Evolutionary conservation across 2,329 filamentous ascomycete species (phyloP).

Genomic region (Trichoderma arundinaceum): DNA sequence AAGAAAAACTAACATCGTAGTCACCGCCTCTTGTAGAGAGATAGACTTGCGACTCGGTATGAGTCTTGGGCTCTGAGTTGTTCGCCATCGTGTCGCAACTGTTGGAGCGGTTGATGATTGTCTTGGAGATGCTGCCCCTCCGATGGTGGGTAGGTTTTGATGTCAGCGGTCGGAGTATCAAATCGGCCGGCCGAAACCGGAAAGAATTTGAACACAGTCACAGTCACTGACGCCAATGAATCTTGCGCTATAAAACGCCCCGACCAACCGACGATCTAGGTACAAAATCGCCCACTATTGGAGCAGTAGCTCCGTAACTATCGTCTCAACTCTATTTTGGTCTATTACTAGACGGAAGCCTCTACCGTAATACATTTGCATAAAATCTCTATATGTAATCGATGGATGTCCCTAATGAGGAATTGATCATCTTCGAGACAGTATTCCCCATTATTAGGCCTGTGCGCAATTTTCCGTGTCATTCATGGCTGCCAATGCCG

Average conservation of each 20-base stretch:
- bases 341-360: too few species aligned
- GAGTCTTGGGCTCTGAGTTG: constrained; percentile 34
- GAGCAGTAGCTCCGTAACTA: not conserved
- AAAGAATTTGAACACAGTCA: constrained; percentile 14
- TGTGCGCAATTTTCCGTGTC: too few species aligned
- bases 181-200: constrained; percentile 29
- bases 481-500: too few species aligned
- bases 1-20: constrained; percentile 36
- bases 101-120: constrained; percentile 14
- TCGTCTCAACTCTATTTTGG: not conserved
- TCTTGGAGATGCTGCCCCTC: constrained; percentile 20
- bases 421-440: too few species aligned
- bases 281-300: not conserved
- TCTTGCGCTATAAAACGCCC: not conserved
- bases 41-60: constrained; percentile 39
- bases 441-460: too few species aligned
- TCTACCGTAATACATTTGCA: too few species aligned
- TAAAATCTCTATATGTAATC: too few species aligned
- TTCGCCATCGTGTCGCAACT: constrained; percentile 35
- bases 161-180: constrained; percentile 13
- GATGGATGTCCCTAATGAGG: too few species aligned
- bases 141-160: constrained; percentile 27
- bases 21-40: constrained; percentile 41
- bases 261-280: not conserved
- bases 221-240: constrained; percentile 2